Percentiles rank a stretch among this genome's conserved stretches.
phyloP scores from a whole-genome alignment of 2,329 filamentous ascomycete species.

The Cordyceps tenuipes region DNA sequence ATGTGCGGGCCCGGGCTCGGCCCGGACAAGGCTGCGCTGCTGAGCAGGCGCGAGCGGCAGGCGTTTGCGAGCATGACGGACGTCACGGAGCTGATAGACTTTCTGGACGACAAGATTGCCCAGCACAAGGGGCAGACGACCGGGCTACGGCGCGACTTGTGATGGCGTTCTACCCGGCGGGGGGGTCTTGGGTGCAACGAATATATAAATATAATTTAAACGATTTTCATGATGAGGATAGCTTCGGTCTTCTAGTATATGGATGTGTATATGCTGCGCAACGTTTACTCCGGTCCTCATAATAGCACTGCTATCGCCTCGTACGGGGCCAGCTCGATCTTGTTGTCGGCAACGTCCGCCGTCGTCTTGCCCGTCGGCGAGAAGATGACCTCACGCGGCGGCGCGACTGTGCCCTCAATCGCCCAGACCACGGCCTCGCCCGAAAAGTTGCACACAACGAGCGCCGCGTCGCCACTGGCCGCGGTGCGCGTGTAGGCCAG shows the following conservation, averaged over 20 bases:
- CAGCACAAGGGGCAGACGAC: slow-evolving; percentile 24
- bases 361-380: slow-evolving; percentile 24
- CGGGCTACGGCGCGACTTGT: slow-evolving; percentile 19
- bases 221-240: slow-evolving; percentile 1
- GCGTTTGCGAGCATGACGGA: slow-evolving; percentile 40
- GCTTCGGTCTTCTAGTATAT: neutral
- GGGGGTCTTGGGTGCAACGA: neutral
- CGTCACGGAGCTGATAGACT: slow-evolving; percentile 53
- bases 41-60: slow-evolving; percentile 48
- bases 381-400: slow-evolving; percentile 26
- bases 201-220: neutral
- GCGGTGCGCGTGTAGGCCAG: slow-evolving; percentile 31
- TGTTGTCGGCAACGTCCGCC: slow-evolving; percentile 19
- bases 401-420: slow-evolving; percentile 12
- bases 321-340: slow-evolving; percentile 27
- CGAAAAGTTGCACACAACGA: slow-evolving; percentile 33
- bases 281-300: neutral
- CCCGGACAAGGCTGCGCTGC: slow-evolving; percentile 40
- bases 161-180: neutral
- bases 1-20: slow-evolving; percentile 55
- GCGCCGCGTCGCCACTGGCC: slow-evolving; percentile 22
- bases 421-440: slow-evolving; percentile 24
- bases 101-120: slow-evolving; percentile 43
- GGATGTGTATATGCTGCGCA: neutral
- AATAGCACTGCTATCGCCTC: slow-evolving; percentile 29